Evolutionary conservation across 75 land plant species (phyloP).

Genomic region (Gnetum montanum): DNA sequence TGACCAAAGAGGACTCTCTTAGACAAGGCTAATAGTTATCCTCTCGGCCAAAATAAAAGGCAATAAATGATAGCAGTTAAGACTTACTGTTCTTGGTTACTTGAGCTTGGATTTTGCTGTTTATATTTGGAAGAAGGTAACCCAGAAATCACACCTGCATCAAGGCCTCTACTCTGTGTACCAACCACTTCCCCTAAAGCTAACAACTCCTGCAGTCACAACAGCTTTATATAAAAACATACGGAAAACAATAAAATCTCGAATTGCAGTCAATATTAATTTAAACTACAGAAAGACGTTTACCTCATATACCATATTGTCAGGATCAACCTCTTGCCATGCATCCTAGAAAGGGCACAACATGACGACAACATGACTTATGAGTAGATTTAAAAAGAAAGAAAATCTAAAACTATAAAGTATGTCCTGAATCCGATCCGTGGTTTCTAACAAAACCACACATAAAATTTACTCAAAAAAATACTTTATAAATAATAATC

Average conservation of each 20-base stretch:
- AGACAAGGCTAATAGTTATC: too few relatives aligned
- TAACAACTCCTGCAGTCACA: constrained; percentile 50
- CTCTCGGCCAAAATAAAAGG: too few relatives aligned
- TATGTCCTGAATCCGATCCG: too few relatives aligned
- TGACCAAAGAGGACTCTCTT: too few relatives aligned
- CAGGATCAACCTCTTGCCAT: constrained; percentile 94
- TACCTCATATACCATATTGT: constrained; percentile 89
- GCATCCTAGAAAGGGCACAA: constrained; percentile 30
- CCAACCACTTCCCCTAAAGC: constrained; percentile 92
- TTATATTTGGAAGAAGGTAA: constrained; percentile 54
- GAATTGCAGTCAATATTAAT: not conserved
- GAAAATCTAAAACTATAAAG: not conserved
- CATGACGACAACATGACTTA: too few relatives aligned
- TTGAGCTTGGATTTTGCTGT: constrained; percentile 22
- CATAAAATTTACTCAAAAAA: too few relatives aligned
- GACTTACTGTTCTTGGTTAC: constrained; percentile 48
- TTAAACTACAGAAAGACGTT: too few relatives aligned
- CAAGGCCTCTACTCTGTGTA: constrained; percentile 74
- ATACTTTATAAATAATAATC: too few relatives aligned
- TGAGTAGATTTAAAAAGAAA: not conserved
- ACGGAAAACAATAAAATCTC: not conserved
- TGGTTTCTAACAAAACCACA: too few relatives aligned
- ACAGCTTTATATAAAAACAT: not conserved
- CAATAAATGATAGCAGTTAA: too few relatives aligned
- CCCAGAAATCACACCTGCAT: constrained; percentile 58